A percentile compares a stretch with the other conserved stretches of the same genome.
Evolutionary conservation across 345 rosid genomes (phyloP).

Genomic region (Gossypium stocksii): DNA sequence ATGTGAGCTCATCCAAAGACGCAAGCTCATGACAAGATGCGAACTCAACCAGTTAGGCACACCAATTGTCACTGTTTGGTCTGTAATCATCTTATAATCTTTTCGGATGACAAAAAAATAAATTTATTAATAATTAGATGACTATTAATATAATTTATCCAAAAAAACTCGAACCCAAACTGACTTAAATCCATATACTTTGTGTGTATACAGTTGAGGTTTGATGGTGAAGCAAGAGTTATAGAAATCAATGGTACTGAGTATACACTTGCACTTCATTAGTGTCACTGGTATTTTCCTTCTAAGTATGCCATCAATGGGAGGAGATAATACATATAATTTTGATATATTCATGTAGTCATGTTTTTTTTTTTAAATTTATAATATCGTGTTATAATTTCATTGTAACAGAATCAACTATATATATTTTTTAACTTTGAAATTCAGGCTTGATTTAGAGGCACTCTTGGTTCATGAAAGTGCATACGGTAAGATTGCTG

Average conservation of each 20-base stretch:
- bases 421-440: neutral
- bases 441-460: slow-evolving; percentile 56
- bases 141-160: too few species aligned
- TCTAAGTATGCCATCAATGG: slow-evolving; percentile 55
- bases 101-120: too few species aligned
- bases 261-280: slow-evolving; percentile 35
- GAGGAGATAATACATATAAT: slow-evolving; percentile 23
- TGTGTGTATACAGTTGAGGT: slow-evolving; percentile 41
- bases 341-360: neutral
- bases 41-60: too few species aligned
- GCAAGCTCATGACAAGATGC: too few species aligned
- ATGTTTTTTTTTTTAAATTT: neutral
- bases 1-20: too few species aligned
- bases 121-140: too few species aligned
- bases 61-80: too few species aligned
- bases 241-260: slow-evolving; percentile 35
- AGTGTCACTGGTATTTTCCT: slow-evolving; percentile 60
- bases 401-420: too few species aligned
- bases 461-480: slow-evolving; percentile 75
- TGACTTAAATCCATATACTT: too few species aligned
- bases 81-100: too few species aligned
- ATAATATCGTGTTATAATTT: too few species aligned
- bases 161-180: too few species aligned
- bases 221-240: slow-evolving; percentile 44
- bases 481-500: slow-evolving; percentile 55